phyloP scores from a whole-genome alignment of 169 alveolate genomes.

The Eimeria falciformis region DNA sequence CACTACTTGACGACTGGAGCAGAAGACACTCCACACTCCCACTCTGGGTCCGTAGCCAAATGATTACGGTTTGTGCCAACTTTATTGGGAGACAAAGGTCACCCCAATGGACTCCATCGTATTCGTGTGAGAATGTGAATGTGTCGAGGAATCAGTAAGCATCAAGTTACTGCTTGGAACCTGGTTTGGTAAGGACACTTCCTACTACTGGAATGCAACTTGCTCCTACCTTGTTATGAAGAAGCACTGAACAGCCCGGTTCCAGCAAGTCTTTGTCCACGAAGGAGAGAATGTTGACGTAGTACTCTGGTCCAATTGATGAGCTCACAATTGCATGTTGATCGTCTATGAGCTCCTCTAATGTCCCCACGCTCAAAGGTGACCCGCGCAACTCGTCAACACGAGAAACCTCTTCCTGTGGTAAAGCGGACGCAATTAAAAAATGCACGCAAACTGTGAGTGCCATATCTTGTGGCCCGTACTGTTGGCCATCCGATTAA shows the following conservation, averaged over 20 bases:
- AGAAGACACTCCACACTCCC: too few species aligned
- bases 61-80: background rate
- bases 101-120: too few species aligned
- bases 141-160: too few species aligned
- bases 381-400: constrained; percentile 98
- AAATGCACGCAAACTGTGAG: background rate
- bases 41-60: too few species aligned
- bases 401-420: constrained; percentile 75
- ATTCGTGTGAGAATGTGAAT: too few species aligned
- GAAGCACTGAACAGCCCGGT: constrained; percentile 98
- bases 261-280: constrained; percentile 98
- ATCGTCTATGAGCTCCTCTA: constrained; percentile 98
- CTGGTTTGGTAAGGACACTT: too few species aligned
- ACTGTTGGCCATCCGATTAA: too few species aligned
- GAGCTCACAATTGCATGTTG: constrained; percentile 99
- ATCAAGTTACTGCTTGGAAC: too few species aligned
- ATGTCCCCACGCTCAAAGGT: constrained; percentile 98
- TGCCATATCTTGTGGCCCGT: too few species aligned
- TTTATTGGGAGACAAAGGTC: background rate
- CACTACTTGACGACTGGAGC: too few species aligned
- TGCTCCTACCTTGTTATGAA: constrained; percentile 91
- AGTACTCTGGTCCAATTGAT: constrained; percentile 98
- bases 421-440: background rate
- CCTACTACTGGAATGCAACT: background rate
- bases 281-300: constrained; percentile 97